These are phyloP conservation scores for Trichoderma koningii DNA, from an alignment of 2,329 filamentous ascomycete genomes.

Conservation along the genomic window DNA sequence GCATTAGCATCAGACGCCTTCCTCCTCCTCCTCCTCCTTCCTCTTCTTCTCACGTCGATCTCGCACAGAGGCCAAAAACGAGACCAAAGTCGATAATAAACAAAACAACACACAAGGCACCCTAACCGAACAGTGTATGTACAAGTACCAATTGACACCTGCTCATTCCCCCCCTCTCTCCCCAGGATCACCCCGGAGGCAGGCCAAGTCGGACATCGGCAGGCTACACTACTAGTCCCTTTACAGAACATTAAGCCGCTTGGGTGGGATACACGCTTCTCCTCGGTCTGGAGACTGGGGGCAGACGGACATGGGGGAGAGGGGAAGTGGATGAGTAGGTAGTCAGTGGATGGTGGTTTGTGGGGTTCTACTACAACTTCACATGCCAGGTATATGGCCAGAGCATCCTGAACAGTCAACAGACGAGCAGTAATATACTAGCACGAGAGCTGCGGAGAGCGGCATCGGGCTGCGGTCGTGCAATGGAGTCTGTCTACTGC, in stretches of 20 bases:
- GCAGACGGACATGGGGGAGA: no score
- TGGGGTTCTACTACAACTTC: neutral
- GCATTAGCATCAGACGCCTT: no score
- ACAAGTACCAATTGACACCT: no score
- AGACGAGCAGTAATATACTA: neutral
- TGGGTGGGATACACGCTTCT: neutral
- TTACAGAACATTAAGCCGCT: conserved; percentile 2
- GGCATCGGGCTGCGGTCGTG: neutral
- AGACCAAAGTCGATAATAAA: neutral
- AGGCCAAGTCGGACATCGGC: neutral
- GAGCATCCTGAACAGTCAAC: no score
- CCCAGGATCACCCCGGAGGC: neutral
- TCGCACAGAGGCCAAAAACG: neutral
- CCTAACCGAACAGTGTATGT: no score
- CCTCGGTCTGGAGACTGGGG: neutral
- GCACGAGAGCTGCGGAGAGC: neutral
- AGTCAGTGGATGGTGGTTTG: neutral
- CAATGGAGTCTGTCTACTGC: neutral
- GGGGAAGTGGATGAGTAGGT: no score
- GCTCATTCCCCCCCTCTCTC: neutral
- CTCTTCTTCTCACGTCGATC: no score
- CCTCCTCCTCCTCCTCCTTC: no score
- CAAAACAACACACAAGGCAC: neutral
- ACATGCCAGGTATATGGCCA: no score
- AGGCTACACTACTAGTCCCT: neutral